Percentiles rank a stretch among this genome's conserved stretches.
phyloP scores from a whole-genome alignment of 495 filamentous ascomycete genomes.

The Hypoxylon cercidicola region DNA sequence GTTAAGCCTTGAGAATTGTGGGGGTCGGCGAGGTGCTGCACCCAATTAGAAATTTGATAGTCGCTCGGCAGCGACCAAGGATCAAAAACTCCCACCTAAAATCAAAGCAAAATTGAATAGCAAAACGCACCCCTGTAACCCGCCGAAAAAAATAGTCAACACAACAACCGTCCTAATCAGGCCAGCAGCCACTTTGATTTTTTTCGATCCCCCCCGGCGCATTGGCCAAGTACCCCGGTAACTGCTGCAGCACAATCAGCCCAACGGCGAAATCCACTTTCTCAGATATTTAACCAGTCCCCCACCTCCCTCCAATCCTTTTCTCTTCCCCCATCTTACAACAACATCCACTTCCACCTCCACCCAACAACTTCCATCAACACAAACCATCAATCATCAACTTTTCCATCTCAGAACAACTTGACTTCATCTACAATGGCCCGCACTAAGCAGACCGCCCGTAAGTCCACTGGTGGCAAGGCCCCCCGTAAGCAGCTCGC shows the following conservation, averaged over 20 bases:
- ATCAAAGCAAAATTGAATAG: constrained; percentile 35
- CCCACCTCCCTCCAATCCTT: constrained; percentile 54
- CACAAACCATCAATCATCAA: constrained; percentile 59
- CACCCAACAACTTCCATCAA: constrained; percentile 49
- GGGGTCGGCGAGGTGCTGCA: constrained; percentile 20
- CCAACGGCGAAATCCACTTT: constrained; percentile 42
- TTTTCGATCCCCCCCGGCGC: constrained; percentile 29
- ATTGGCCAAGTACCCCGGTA: constrained; percentile 28
- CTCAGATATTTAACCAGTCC: constrained; percentile 58
- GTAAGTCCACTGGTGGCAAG: constrained; percentile 99
- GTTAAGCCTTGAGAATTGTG: constrained; percentile 20
- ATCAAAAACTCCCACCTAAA: constrained; percentile 45
- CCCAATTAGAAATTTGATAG: constrained; percentile 46
- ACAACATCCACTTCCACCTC: constrained; percentile 44
- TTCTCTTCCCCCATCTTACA: constrained; percentile 60
- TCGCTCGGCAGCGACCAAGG: constrained; percentile 14
- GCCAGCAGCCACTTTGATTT: constrained; percentile 20
- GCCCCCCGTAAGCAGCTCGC: constrained; percentile 96
- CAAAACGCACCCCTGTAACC: constrained; percentile 51
- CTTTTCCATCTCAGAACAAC: constrained; percentile 56
- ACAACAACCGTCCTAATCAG: constrained; percentile 29
- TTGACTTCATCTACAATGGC: constrained; percentile 76
- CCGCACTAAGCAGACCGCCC: constrained; percentile 99
- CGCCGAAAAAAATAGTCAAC: constrained; percentile 43
- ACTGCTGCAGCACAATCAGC: constrained; percentile 54